Evolutionary conservation across 2,329 filamentous ascomycete genomes (phyloP).

Genomic region (Harringtonia lauricola): DNA sequence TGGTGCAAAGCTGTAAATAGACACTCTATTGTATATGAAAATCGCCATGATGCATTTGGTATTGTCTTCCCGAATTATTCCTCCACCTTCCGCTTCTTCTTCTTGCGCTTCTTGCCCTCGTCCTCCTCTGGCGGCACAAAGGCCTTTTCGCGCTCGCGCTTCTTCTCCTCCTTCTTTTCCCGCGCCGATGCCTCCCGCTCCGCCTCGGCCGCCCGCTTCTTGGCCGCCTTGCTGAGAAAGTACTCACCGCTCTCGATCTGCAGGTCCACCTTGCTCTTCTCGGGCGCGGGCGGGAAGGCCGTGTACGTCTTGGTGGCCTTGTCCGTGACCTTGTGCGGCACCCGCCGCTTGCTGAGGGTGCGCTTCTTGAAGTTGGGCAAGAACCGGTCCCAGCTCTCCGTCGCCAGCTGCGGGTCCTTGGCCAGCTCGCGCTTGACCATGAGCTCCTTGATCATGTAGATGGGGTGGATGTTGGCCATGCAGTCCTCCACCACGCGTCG

Average conservation of each 20-base stretch:
- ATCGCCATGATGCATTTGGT: no score
- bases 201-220: slow-evolving; percentile 71
- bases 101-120: slow-evolving; percentile 49
- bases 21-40: no score
- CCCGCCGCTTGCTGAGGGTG: slow-evolving; percentile 71
- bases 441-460: slow-evolving; percentile 66
- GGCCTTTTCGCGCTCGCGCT: slow-evolving; percentile 72
- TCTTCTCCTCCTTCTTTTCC: slow-evolving; percentile 79
- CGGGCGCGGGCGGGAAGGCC: slow-evolving; percentile 88
- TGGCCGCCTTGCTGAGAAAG: slow-evolving; percentile 86
- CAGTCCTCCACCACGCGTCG: slow-evolving; percentile 85
- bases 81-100: slow-evolving; percentile 29
- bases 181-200: slow-evolving; percentile 76
- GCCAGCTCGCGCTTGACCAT: slow-evolving; percentile 77
- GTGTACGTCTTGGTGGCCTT: slow-evolving; percentile 94
- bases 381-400: slow-evolving; percentile 93
- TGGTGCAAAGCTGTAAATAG: slow-evolving; percentile 30
- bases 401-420: slow-evolving; percentile 69
- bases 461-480: slow-evolving; percentile 94
- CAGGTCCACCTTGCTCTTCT: slow-evolving; percentile 97
- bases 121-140: slow-evolving; percentile 81
- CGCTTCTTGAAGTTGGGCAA: slow-evolving; percentile 95
- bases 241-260: slow-evolving; percentile 98
- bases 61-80: background rate
- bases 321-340: slow-evolving; percentile 78